These are phyloP conservation scores for Hypoxylon sp. DNA, from an alignment of 2,329 filamentous ascomycete species.

Conservation along the genomic window DNA sequence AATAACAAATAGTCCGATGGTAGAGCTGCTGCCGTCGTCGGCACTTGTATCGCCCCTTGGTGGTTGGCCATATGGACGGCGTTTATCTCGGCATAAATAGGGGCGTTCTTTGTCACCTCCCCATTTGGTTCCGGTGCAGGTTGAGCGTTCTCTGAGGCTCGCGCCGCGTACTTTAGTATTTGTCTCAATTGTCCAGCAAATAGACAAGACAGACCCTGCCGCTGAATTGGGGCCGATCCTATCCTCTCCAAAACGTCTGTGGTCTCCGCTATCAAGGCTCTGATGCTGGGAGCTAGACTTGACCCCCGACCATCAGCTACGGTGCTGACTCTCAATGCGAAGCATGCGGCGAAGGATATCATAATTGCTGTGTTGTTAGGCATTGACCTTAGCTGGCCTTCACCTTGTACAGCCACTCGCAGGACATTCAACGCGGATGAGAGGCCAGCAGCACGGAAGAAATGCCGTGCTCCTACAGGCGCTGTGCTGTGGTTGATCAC, in stretches of 20 bases:
- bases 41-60: conserved; percentile 37
- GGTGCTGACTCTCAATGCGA: conserved; percentile 70
- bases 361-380: conserved; percentile 82
- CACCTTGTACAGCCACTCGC: conserved; percentile 76
- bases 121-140: conserved; percentile 34
- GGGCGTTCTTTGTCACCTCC: conserved; percentile 29
- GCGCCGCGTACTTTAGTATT: conserved; percentile 51
- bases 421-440: conserved; percentile 79
- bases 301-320: conserved; percentile 64
- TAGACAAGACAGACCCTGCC: conserved; percentile 70
- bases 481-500: conserved; percentile 80
- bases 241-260: conserved; percentile 74
- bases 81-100: conserved; percentile 34
- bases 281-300: conserved; percentile 68
- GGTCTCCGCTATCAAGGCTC: conserved; percentile 72
- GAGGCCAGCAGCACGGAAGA: conserved; percentile 75
- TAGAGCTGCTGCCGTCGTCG: conserved; percentile 38
- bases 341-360: conserved; percentile 79
- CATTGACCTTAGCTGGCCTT: conserved; percentile 75
- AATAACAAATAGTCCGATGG: conserved; percentile 45
- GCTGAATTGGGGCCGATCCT: conserved; percentile 69
- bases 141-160: conserved; percentile 38
- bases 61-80: conserved; percentile 34
- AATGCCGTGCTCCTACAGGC: conserved; percentile 73
- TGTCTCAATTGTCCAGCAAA: conserved; percentile 65